Evolutionary conservation across 2,329 filamentous ascomycete species (phyloP), one percentile per base, ranked within the genome.

Genomic region (Beauveria rudraprayagi): DNA sequence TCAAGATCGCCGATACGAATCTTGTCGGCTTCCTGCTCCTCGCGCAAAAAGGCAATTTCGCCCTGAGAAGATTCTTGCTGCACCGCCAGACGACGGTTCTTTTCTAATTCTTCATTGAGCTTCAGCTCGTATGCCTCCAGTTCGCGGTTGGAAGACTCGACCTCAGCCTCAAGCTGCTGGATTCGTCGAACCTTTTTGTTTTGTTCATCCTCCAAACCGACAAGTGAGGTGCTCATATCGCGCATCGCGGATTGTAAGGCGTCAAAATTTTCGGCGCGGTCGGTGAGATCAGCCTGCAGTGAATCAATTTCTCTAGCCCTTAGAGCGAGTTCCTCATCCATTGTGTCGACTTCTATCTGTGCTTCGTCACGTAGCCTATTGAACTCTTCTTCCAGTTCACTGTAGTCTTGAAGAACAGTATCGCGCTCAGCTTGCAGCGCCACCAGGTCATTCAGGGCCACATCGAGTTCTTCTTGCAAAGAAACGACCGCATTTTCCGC

Each of bases 1-100:
- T 97, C 92, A 8, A 97, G 80, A 69, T 97, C 92, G 43, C 93
- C 91, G 68, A 99, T 97, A 75, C 92, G 92, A 71, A 99, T 96
- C 81, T 99, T 99, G 78, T 99, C 94, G 19, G 84, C 85, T 74
- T 99, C 94, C 73, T 99, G 94, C 77, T 99, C 94, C 71, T 99
- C 94, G 1, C 94, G 87, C 56, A 99, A 75, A 81, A 99, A 99
- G 1, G 90, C 87, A 74, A 97, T 95, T 73, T 99, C 94, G 62
- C 88, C 88, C 68, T 97, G 93, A 61, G 89, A 88, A 5, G 91
- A 96, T 74, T 99, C 94, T 65, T 93, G 88, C 70, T 97, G 92
- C 37, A 99, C 91, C 4, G 89, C 88, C 3, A 97, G 81, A 58
- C 92, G 85, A 68, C 96, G 89, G 53, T 89, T 88, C 79, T 97